Evolutionary conservation across 1,139 yeast genomes (phyloP), one percentile per base, ranked within the genome.

Genomic region (Williopsis jadinii): DNA sequence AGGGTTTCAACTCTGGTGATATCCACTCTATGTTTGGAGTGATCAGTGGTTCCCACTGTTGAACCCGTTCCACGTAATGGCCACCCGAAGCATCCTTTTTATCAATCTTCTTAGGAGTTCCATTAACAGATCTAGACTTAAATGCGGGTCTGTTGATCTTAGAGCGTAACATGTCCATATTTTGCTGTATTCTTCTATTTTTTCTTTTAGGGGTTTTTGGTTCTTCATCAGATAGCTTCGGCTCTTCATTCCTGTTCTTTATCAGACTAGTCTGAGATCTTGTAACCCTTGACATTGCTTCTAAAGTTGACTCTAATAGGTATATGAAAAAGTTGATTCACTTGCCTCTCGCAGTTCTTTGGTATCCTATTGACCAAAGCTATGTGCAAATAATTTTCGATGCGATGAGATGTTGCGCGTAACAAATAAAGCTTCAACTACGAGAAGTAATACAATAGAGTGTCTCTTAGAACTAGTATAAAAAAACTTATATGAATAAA

Each of bases 1-100:
- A 49, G 11, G 37, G 11, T 12, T 38, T 31, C 27, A 45, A n/a
- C 3, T 26, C 14, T 5, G 49, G 49, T 11, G 34, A 32, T 3
- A 46, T 12, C 9, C n/a, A 15, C 9, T 19, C 15, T 5, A 36
- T 36, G 11, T 11, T 30, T 24, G 13, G 27, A n/a, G 38, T 36
- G 2, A 36, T 13, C 9, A 36, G 14, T 12, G 19, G 10, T 12
- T 36, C 28, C n/a, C 38, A 36, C 9, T 13, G 13, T 19, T 36
- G 28, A n/a, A 36, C 26, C 28, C 26, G 30, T 11, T 36, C 29
- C 9, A 30, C 11, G 11, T 11, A 8, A 36, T n/a, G 29, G 24
- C 19, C n/a, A 11, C 24, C 11, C 11, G 12, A 24, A 13, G 13
- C 24, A 32, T 28, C 9, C 3, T 8, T 28, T 28, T 28, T 28